Evolutionary conservation across 257 asterid genomes (phyloP).

Genomic region (Jacaranda copaia): DNA sequence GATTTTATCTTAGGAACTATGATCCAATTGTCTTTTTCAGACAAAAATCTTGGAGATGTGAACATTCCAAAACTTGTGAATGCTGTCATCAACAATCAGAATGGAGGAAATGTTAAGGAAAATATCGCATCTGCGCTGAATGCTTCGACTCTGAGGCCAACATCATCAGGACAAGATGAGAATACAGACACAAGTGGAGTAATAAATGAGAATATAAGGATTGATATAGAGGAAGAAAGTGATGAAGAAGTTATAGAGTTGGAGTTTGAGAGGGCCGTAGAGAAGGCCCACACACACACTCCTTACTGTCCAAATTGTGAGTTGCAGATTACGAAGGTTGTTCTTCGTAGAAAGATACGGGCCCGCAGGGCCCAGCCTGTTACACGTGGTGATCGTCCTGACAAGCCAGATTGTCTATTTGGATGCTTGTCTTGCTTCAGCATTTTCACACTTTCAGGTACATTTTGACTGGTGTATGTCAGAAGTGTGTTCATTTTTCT

Average conservation of each 20-base stretch:
- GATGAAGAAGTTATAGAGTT: slow-evolving; percentile 65
- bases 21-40: slow-evolving; percentile 28
- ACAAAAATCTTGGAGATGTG: slow-evolving; percentile 30
- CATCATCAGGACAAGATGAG: background rate
- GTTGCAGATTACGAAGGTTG: slow-evolving; percentile 58
- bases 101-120: background rate
- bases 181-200: background rate
- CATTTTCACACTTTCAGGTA: slow-evolving; percentile 61
- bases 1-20: slow-evolving; percentile 15
- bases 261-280: slow-evolving; percentile 61
- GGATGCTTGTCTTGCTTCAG: slow-evolving; percentile 75
- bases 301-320: slow-evolving; percentile 71
- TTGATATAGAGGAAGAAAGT: slow-evolving; percentile 38
- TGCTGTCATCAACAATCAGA: slow-evolving; percentile 35
- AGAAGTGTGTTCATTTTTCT: background rate
- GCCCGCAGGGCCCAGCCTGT: background rate
- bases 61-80: slow-evolving; percentile 43
- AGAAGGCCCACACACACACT: slow-evolving; percentile 61
- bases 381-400: slow-evolving; percentile 16
- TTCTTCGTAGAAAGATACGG: slow-evolving; percentile 59
- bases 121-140: slow-evolving; percentile 7
- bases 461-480: background rate
- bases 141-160: background rate
- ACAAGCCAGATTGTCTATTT: background rate
- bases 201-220: slow-evolving; percentile 25